These are phyloP conservation scores for Cladosporium sp. DNA, from an alignment of 2,329 filamentous ascomycete species.

Conservation along the genomic window DNA sequence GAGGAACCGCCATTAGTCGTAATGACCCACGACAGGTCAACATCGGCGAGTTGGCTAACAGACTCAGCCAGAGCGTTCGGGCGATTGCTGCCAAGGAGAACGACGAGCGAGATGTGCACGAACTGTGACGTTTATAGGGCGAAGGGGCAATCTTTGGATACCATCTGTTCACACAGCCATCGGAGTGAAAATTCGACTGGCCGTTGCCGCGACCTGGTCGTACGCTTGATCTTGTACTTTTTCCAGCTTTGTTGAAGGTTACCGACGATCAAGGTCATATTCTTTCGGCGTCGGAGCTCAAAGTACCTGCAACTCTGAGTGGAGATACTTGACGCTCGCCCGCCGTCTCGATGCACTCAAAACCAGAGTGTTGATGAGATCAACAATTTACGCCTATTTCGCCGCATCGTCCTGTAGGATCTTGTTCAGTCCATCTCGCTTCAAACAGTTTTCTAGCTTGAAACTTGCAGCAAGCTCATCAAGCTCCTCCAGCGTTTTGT, in stretches of 20 bases:
- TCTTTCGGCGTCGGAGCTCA: neutral
- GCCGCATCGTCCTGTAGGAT: conserved; percentile 39
- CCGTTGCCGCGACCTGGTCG: neutral
- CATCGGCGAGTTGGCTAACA: neutral
- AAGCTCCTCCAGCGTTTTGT: conserved; percentile 53
- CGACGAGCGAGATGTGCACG: neutral
- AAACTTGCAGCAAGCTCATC: conserved; percentile 56
- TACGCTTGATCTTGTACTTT: neutral
- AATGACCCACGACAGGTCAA: conserved; percentile 3
- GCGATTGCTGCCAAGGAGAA: neutral
- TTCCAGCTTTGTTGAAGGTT: neutral
- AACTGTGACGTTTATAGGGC: neutral
- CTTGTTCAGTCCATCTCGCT: conserved; percentile 52
- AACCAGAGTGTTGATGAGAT: no score
- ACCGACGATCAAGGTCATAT: neutral
- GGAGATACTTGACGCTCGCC: no score
- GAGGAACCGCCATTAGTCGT: neutral
- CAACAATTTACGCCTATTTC: no score
- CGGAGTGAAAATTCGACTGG: neutral
- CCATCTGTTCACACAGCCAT: conserved; percentile 1
- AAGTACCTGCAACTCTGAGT: neutral
- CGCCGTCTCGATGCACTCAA: no score
- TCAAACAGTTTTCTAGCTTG: conserved; percentile 54
- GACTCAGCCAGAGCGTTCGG: neutral
- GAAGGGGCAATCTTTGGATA: neutral